Evolutionary conservation across 148 eudicot genomes (phyloP), one percentile per base, ranked within the genome.

Genomic region (Fagopyrum homotropicum): DNA sequence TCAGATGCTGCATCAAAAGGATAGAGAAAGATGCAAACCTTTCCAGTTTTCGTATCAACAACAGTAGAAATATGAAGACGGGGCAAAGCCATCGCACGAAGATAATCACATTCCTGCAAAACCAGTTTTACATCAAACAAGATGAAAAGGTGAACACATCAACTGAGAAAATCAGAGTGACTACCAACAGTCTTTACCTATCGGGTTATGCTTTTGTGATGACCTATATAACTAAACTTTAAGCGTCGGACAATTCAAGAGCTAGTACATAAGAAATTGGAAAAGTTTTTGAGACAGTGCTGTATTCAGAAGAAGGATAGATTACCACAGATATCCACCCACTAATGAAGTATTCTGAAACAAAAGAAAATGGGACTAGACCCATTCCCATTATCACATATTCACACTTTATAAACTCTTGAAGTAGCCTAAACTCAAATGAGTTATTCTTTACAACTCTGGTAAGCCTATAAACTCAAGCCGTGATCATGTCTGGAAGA

Each of bases 41-140:
- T 91, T 79, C 98, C 98, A 57, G 93, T 91, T 85, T 82, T 91
- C 64, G 90, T 76, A 82, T 91, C 98, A 76, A 94, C 97, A 69
- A 94, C 97, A 30, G 97, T 94, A 63, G 98, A 94, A 81, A 90
- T 81, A 73, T 90, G 86, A 69, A 94, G 97, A 79, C 93, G 98
- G 59, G 98, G 98, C 79, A 55, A 73, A 57, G 98, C 93, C 69
- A 88, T 55, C 70, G 81, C 90, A 85, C 90, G 90, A 40, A 94
- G 92, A 83, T 94, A 91, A 81, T 91, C 98, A 83, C 97, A 94
- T 79, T 94, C 98, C 98, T 93, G 81, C 75, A 79, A 80, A 76
- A 63, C 75, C 46, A 66, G 35, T 6, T 14, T 35, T 40, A 66
- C 43, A 66, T 66, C 9, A 66, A 66, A 66, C 71, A 14, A n/a